These are phyloP conservation scores for Daucus carota DNA, from an alignment of 129 eudicot species.

Conservation along the genomic window DNA sequence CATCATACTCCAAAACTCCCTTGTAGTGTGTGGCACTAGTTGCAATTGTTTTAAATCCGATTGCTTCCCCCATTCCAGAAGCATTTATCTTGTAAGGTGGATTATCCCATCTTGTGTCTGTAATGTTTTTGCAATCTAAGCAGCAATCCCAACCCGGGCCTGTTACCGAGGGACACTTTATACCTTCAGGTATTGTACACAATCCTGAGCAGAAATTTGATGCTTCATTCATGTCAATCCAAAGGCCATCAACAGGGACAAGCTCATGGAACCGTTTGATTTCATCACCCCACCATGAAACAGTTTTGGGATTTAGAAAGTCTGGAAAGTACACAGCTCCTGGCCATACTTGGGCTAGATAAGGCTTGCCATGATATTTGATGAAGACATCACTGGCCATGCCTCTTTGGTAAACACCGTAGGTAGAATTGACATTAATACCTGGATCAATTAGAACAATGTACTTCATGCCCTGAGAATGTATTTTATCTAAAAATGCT, in stretches of 20 bases:
- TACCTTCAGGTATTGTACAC: constrained; percentile 68
- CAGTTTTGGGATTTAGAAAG: constrained; percentile 81
- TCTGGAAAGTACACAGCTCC: constrained; percentile 95
- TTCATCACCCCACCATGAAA: constrained; percentile 88
- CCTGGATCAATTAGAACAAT: constrained; percentile 88
- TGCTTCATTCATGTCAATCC: constrained; percentile 97
- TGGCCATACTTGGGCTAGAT: constrained; percentile 91
- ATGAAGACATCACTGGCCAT: constrained; percentile 75
- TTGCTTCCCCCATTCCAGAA: constrained; percentile 50
- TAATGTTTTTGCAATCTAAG: constrained; percentile 74
- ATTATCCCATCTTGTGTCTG: constrained; percentile 78
- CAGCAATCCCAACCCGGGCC: constrained; percentile 94
- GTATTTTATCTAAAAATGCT: constrained; percentile 59
- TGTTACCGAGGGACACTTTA: constrained; percentile 68
- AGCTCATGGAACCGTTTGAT: constrained; percentile 76
- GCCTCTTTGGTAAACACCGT: constrained; percentile 71
- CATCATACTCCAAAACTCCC: constrained; percentile 84
- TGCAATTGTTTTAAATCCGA: constrained; percentile 80
- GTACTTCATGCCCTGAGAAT: constrained; percentile 74
- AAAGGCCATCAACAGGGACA: constrained; percentile 81
- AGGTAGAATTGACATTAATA: constrained; percentile 65
- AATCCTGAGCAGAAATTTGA: constrained; percentile 85
- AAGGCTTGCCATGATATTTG: constrained; percentile 72
- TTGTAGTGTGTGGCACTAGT: constrained; percentile 81
- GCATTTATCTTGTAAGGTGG: constrained; percentile 98